Percentiles rank a stretch among this genome's conserved stretches.
phyloP scores from a whole-genome alignment of 768 basidiomycete genomes.

The Gyrodon lividus region DNA sequence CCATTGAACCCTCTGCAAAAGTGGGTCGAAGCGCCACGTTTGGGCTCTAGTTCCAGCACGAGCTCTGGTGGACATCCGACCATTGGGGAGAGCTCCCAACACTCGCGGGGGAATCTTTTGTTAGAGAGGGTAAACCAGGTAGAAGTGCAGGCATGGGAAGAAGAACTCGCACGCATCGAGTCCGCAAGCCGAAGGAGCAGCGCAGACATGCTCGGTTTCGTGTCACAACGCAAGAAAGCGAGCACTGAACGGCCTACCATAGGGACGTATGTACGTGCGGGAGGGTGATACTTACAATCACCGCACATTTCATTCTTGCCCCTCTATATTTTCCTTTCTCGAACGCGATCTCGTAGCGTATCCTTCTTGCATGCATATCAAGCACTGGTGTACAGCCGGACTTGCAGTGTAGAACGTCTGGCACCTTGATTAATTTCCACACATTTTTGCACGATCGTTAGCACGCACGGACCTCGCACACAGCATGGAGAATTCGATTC shows the following conservation, averaged over 20 bases:
- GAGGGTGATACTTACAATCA: constrained; percentile 16
- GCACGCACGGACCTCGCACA: not conserved
- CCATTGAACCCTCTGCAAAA: constrained; percentile 18
- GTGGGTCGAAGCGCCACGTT: constrained; percentile 27
- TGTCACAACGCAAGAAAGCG: constrained; percentile 28
- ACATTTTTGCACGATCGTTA: not conserved
- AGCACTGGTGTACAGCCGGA: not conserved
- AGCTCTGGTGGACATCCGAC: constrained; percentile 48
- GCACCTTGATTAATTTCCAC: not conserved
- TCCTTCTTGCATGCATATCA: not conserved
- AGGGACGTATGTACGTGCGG: constrained; percentile 21
- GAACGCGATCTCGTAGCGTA: not conserved
- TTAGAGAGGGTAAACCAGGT: constrained; percentile 30
- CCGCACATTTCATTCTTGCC: constrained; percentile 3
- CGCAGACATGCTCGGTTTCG: constrained; percentile 36
- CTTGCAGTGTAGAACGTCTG: not conserved
- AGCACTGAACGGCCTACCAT: constrained; percentile 21
- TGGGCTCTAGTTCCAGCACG: constrained; percentile 32
- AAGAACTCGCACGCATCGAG: constrained; percentile 73
- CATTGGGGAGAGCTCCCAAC: constrained; percentile 17
- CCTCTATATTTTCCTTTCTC: not conserved
- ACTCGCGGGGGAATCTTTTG: constrained; percentile 16
- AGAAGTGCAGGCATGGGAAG: constrained; percentile 71
- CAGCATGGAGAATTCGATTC: not conserved
- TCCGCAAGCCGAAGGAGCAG: constrained; percentile 50